These are phyloP conservation scores for Xylaria sp. DNA, from an alignment of 495 filamentous ascomycete species.

Conservation along the genomic window DNA sequence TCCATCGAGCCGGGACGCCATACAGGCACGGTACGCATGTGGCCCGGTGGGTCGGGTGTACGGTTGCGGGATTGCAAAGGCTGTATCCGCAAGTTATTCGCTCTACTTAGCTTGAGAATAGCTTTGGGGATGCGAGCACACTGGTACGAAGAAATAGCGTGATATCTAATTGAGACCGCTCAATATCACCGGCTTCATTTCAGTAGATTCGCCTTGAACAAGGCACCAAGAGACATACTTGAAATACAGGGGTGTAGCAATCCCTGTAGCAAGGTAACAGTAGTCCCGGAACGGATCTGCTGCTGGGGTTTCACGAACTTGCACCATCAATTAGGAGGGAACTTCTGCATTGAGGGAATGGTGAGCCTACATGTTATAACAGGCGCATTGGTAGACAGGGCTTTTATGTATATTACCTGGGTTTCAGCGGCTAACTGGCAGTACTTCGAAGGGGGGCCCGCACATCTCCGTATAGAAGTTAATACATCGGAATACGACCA, in stretches of 20 bases:
- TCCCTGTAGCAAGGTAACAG: constrained; percentile 31
- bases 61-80: not conserved
- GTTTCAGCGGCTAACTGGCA: constrained; percentile 34
- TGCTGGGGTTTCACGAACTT: constrained; percentile 18
- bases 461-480: not conserved
- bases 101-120: constrained; percentile 10
- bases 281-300: constrained; percentile 36
- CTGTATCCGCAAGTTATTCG: constrained; percentile 6
- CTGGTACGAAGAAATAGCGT: constrained; percentile 12
- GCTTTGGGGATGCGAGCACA: not conserved
- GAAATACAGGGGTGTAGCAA: constrained; percentile 37
- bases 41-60: not conserved
- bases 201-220: constrained; percentile 32
- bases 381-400: constrained; percentile 33
- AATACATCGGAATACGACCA: not conserved
- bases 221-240: constrained; percentile 7
- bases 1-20: constrained; percentile 20
- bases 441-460: constrained; percentile 18
- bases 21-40: constrained; percentile 3
- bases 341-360: constrained; percentile 26
- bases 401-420: constrained; percentile 38
- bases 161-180: not conserved
- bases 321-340: constrained; percentile 23
- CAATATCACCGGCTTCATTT: constrained; percentile 29
- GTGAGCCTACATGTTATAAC: constrained; percentile 7